These are phyloP conservation scores for Cucumis melo DNA, from an alignment of 306 rosid species.

Conservation along the genomic window DNA sequence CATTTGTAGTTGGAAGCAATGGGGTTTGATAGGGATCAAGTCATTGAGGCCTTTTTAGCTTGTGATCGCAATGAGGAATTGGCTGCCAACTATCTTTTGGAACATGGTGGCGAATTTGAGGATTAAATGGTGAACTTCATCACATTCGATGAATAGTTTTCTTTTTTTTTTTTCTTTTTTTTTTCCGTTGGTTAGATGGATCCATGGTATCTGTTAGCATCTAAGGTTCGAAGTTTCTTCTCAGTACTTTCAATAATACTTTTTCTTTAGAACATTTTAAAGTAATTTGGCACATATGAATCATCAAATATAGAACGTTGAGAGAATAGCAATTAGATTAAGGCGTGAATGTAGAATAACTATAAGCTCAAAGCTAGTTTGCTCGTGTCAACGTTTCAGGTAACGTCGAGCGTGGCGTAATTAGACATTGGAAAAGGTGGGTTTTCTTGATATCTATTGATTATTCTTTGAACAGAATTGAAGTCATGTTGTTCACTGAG, in stretches of 20 bases:
- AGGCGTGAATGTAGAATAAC: neutral
- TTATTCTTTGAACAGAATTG: neutral
- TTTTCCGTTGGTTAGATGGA: neutral
- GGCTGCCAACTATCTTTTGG: constrained; percentile 87
- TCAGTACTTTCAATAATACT: neutral
- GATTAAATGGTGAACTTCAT: constrained; percentile 32
- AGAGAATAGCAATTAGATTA: neutral
- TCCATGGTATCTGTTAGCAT: neutral
- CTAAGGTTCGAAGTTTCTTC: neutral
- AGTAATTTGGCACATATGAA: neutral
- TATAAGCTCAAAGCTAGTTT: constrained; percentile 1
- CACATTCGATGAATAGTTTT: constrained; percentile 1
- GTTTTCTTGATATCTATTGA: neutral
- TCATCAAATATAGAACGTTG: neutral
- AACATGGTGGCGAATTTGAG: constrained; percentile 77
- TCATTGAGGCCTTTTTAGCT: constrained; percentile 92
- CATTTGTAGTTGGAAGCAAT: constrained; percentile 64
- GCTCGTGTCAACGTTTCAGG: constrained; percentile 4
- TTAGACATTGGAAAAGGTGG: neutral
- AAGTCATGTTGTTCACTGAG: neutral
- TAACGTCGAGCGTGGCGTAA: neutral
- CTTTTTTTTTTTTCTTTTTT: neutral
- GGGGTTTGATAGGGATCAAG: constrained; percentile 93
- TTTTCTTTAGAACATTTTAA: neutral
- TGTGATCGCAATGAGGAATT: constrained; percentile 89